phyloP scores from a whole-genome alignment of 345 rosid genomes.

The Diplotaxis tenuifolia region DNA sequence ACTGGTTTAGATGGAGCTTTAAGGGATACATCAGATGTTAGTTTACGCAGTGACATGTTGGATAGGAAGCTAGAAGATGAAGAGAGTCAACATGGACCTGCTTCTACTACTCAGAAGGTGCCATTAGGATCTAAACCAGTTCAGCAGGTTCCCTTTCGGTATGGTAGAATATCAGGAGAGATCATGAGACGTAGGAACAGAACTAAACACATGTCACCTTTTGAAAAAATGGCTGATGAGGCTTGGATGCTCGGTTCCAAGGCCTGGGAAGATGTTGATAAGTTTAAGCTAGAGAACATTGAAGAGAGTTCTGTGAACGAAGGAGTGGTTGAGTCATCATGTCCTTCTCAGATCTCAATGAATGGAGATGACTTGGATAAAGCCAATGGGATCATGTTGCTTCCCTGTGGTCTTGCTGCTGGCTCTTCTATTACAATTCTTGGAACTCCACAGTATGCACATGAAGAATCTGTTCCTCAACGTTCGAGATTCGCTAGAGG shows the following conservation, averaged over 20 bases:
- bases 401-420: slow-evolving; percentile 94
- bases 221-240: slow-evolving; percentile 89
- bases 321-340: slow-evolving; percentile 51
- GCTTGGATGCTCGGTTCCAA: slow-evolving; percentile 89
- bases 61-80: slow-evolving; percentile 70
- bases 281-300: slow-evolving; percentile 46
- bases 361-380: slow-evolving; percentile 66
- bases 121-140: slow-evolving; percentile 40
- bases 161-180: slow-evolving; percentile 79
- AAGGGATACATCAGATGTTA: slow-evolving; percentile 45
- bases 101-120: slow-evolving; percentile 51
- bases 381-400: slow-evolving; percentile 67
- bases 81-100: slow-evolving; percentile 46
- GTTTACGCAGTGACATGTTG: slow-evolving; percentile 63
- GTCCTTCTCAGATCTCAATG: slow-evolving; percentile 80
- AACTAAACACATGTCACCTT: slow-evolving; percentile 54
- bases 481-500: slow-evolving; percentile 49
- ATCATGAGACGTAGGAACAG: slow-evolving; percentile 67
- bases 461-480: slow-evolving; percentile 81
- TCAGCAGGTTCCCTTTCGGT: slow-evolving; percentile 58
- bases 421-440: slow-evolving; percentile 91
- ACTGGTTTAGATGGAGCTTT: slow-evolving; percentile 49
- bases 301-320: slow-evolving; percentile 40
- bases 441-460: slow-evolving; percentile 88
- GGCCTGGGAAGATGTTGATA: slow-evolving; percentile 84